phyloP scores from a whole-genome alignment of 352 stramenopile species.

The Phytophthora constricta region DNA sequence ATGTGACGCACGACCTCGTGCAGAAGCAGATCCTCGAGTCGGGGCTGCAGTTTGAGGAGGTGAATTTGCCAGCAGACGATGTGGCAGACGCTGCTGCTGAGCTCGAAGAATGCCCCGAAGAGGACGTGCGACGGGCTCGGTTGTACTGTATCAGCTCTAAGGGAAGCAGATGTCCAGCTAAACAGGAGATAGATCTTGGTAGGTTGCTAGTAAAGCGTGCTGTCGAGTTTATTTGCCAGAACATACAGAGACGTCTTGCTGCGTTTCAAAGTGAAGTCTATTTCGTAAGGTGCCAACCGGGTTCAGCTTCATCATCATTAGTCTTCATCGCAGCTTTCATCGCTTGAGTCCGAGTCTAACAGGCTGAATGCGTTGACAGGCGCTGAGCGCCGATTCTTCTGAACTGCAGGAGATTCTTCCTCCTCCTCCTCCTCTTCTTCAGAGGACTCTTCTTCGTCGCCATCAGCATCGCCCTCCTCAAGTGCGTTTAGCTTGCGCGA shows the following conservation, averaged over 20 bases:
- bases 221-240: constrained; percentile 5
- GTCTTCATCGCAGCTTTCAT: constrained; percentile 60
- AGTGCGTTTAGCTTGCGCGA: constrained; percentile 6
- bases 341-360: constrained; percentile 89
- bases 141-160: constrained; percentile 62
- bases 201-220: not conserved
- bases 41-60: constrained; percentile 50
- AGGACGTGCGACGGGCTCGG: constrained; percentile 60
- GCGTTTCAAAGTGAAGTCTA: constrained; percentile 12
- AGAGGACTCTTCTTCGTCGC: constrained; percentile 23
- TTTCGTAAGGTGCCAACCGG: constrained; percentile 1
- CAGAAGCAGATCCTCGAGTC: constrained; percentile 47
- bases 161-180: constrained; percentile 22
- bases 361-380: constrained; percentile 85
- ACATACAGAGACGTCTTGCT: constrained; percentile 18
- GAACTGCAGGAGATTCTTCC: constrained; percentile 15
- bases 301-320: constrained; percentile 2
- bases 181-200: not conserved
- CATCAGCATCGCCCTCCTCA: constrained; percentile 22
- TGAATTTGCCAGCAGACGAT: constrained; percentile 37
- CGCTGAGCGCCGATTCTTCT: constrained; percentile 29
- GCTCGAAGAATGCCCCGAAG: constrained; percentile 59
- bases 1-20: constrained; percentile 69
- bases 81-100: constrained; percentile 23
- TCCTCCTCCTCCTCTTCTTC: constrained; percentile 30